A percentile compares a stretch with the other conserved stretches of the same genome.
phyloP scores from a whole-genome alignment of 2,329 filamentous ascomycete genomes.

The Xenoacremonium recifei region DNA sequence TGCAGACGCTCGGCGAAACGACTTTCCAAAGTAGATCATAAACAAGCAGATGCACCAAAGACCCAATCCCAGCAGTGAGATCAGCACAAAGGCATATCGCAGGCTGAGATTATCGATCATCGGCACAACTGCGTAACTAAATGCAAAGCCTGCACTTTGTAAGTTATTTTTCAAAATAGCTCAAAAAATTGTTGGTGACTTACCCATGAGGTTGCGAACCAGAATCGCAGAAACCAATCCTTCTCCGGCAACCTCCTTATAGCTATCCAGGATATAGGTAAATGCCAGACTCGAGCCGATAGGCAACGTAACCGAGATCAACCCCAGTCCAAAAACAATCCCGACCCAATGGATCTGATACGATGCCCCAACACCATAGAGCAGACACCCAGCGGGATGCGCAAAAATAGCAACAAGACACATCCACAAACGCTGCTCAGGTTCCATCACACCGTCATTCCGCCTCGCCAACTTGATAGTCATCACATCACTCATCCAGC shows the following conservation, averaged over 20 bases:
- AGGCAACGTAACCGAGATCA: slow-evolving; percentile 20
- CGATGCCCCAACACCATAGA: slow-evolving; percentile 22
- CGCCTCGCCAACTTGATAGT: slow-evolving; percentile 16
- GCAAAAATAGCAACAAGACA: slow-evolving; percentile 17
- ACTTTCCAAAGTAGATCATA: slow-evolving; percentile 16
- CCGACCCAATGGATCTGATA: slow-evolving; percentile 23
- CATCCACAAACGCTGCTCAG: slow-evolving; percentile 24
- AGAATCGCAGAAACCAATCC: slow-evolving; percentile 19
- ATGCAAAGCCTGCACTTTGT: slow-evolving; percentile 16
- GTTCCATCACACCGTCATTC: slow-evolving; percentile 24
- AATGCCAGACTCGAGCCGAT: slow-evolving; percentile 20
- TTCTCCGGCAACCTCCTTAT: slow-evolving; percentile 22
- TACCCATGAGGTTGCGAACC: slow-evolving; percentile 23
- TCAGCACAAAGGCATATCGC: slow-evolving; percentile 19
- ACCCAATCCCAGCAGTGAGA: slow-evolving; percentile 14
- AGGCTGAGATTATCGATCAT: slow-evolving; percentile 20
- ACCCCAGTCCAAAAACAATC: slow-evolving; percentile 19
- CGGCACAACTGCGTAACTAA: slow-evolving; percentile 22
- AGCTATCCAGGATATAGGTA: slow-evolving; percentile 24
- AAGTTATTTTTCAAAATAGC: not conserved
- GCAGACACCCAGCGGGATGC: slow-evolving; percentile 21
- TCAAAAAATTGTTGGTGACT: not conserved
- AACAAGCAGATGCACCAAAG: slow-evolving; percentile 14
- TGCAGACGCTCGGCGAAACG: slow-evolving; percentile 11
- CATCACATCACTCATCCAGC: slow-evolving; percentile 20